phyloP scores from a whole-genome alignment of 371 early-diverging fungal species.

The Choanephora cucurbitarum region DNA sequence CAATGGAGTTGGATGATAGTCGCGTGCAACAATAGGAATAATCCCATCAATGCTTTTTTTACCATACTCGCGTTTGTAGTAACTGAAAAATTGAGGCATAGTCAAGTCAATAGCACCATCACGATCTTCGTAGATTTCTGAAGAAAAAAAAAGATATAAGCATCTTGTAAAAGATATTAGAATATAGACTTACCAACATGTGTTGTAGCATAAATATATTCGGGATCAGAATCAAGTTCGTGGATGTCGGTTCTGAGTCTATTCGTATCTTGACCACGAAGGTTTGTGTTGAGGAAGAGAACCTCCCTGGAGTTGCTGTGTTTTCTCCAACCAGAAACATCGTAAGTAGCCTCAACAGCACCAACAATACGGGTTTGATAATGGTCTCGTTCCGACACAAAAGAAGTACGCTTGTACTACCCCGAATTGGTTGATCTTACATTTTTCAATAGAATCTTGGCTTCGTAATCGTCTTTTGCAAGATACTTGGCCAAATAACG shows the following conservation, averaged over 20 bases:
- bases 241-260: background rate
- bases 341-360: constrained; percentile 10
- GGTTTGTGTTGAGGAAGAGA: background rate
- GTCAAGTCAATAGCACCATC: background rate
- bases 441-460: background rate
- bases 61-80: background rate
- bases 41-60: background rate
- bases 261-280: background rate
- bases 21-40: background rate
- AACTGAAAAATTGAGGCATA: constrained; percentile 1
- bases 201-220: background rate
- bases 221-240: background rate
- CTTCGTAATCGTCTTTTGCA: constrained; percentile 4
- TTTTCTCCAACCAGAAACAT: background rate
- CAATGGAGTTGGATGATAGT: background rate
- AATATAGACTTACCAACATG: background rate
- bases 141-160: background rate
- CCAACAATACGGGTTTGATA: background rate
- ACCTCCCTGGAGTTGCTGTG: background rate
- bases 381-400: background rate
- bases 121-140: background rate
- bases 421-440: background rate
- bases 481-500: constrained; percentile 12
- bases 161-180: background rate
- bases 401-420: background rate